These are phyloP conservation scores for Alternaria metachromatica DNA, from an alignment of 2,329 filamentous ascomycete species.

Conservation along the genomic window DNA sequence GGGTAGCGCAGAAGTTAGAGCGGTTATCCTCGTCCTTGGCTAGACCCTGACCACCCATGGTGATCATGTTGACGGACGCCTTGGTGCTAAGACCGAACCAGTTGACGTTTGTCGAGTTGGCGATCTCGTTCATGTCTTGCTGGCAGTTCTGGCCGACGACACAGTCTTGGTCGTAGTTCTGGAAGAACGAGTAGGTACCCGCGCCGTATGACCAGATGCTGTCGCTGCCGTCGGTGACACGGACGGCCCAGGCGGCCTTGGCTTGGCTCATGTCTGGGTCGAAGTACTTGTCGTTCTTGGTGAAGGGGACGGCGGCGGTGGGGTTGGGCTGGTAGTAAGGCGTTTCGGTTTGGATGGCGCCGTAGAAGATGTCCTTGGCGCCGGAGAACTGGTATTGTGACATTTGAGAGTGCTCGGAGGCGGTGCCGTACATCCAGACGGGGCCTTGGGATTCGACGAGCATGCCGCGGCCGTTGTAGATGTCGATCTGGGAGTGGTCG, in stretches of 20 bases:
- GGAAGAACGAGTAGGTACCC: conserved; percentile 66
- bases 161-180: conserved; percentile 62
- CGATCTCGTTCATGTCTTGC: conserved; percentile 56
- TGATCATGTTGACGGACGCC: conserved; percentile 59
- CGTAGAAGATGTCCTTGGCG: conserved; percentile 68
- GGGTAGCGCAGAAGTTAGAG: conserved; percentile 57
- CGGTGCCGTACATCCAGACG: conserved; percentile 75
- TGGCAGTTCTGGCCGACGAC: conserved; percentile 58
- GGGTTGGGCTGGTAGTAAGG: conserved; percentile 75
- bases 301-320: conserved; percentile 64
- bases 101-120: conserved; percentile 52
- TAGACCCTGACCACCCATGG: conserved; percentile 44
- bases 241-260: conserved; percentile 56
- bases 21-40: conserved; percentile 54
- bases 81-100: conserved; percentile 58
- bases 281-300: conserved; percentile 50
- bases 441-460: conserved; percentile 78
- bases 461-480: conserved; percentile 88
- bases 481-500: conserved; percentile 77
- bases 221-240: conserved; percentile 46
- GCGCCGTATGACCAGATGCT: conserved; percentile 56
- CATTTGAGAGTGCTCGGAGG: conserved; percentile 70
- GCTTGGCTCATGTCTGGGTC: conserved; percentile 52
- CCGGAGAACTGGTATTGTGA: conserved; percentile 73
- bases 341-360: conserved; percentile 72